Evolutionary conservation across 495 filamentous ascomycete genomes (phyloP).

Genomic region (Penicillium chermesinum): DNA sequence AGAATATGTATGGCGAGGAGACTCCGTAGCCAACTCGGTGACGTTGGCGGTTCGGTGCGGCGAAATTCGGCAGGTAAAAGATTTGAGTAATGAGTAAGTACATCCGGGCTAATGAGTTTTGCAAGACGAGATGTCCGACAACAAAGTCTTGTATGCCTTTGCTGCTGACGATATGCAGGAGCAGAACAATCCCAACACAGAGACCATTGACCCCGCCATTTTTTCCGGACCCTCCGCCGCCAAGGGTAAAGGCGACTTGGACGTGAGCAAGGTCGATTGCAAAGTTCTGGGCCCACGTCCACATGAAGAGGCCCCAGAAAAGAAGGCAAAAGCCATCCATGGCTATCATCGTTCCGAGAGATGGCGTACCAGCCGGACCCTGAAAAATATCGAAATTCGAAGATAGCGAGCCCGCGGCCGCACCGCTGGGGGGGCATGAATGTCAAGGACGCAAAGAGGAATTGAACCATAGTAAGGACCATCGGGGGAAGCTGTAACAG

Average conservation of each 20-base stretch:
- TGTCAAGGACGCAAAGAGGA: constrained; percentile 87
- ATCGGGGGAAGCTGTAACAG: constrained; percentile 93
- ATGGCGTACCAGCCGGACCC: constrained; percentile 65
- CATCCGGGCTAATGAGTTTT: constrained; percentile 41
- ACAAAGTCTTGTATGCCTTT: constrained; percentile 52
- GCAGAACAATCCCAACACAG: constrained; percentile 73
- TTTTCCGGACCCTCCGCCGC: constrained; percentile 74
- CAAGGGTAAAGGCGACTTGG: constrained; percentile 88
- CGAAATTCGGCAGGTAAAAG: constrained; percentile 41
- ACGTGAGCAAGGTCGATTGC: constrained; percentile 93
- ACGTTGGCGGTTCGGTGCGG: constrained; percentile 42
- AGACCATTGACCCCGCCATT: constrained; percentile 67
- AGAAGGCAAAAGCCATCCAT: constrained; percentile 77
- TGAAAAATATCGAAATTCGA: constrained; percentile 71
- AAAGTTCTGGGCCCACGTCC: constrained; percentile 81
- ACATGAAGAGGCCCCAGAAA: constrained; percentile 80
- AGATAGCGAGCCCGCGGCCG: constrained; percentile 47
- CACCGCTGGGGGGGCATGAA: constrained; percentile 74
- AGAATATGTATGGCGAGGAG: constrained; percentile 82
- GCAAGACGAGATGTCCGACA: constrained; percentile 40
- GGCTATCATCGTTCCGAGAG: constrained; percentile 72
- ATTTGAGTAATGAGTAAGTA: constrained; percentile 41
- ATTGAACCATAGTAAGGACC: constrained; percentile 83
- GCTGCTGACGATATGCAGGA: constrained; percentile 60
- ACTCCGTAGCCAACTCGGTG: constrained; percentile 54